Base-by-base conservation (phyloP, 2,329 filamentous ascomycete genomes). In the Epichloe brachyelytri region DNA sequence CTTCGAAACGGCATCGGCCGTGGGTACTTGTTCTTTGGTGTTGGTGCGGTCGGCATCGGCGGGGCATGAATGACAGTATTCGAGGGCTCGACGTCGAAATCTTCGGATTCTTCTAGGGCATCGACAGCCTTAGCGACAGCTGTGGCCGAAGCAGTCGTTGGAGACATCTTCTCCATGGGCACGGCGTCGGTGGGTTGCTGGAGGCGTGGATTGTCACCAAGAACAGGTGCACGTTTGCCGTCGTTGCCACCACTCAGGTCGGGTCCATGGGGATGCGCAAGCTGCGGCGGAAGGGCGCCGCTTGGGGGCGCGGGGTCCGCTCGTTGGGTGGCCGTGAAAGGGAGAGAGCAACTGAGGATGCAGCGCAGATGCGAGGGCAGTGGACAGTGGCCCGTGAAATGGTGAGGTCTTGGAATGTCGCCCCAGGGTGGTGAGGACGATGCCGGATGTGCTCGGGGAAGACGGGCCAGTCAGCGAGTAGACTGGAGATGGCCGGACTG, bases 181-280 rank as follows among this genome's bases (percentile, higher is more conserved):
- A 70, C 65, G 51, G 68, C 65, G 56, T 68, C 68, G 48, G 55
- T 61, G 50, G 64, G 62, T 54, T 68, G 66, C 34, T 63, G 58
- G 51, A 68, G 60, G 45, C 58, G 60, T 33, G 62, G 59, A 51
- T 64, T 60, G 55, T 58, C 59, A 50, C 56, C 51, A 53, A 56
- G 52, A 47, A 43, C 19, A 53, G 58, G 49, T 44, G 41, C 48
- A 22, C 40, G 20, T 44, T 48, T 22, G 44, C 36, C 44, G 44
- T 55, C 50, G 49, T 63, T 64, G 56, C 59, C 62, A 58, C 63
- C 61, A 52, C 54, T 61, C 59, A 60, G 57, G 60, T 61, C 55
- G 62, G 56, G 55, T 68, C 63, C 60, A 26, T 26, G 22, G 22
- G 22, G 22, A 26, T 26, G 22, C 22, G 22, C 22, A 26, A 26